Evolutionary conservation across 1,139 yeast genomes (phyloP).

Genomic region (Meyerozyma carpophila): DNA sequence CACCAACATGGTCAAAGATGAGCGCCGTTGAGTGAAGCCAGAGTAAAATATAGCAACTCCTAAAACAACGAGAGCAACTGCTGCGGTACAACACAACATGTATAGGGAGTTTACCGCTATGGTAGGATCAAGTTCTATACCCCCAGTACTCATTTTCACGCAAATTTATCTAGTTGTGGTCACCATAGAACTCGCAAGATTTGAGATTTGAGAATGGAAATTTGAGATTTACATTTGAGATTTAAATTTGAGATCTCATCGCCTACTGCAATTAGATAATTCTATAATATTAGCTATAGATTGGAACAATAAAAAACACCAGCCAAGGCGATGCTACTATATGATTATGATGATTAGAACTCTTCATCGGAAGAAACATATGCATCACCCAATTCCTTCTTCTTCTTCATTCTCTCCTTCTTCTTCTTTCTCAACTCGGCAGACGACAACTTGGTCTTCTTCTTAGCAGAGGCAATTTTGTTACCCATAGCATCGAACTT

Average conservation of each 20-base stretch:
- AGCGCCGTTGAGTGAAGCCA: slow-evolving; percentile 52
- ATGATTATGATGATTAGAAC: slow-evolving; percentile 7
- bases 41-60: slow-evolving; percentile 52
- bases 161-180: background rate
- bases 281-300: slow-evolving; percentile 1
- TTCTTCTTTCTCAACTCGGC: slow-evolving; percentile 99
- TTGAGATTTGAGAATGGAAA: background rate
- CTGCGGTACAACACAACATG: slow-evolving; percentile 31
- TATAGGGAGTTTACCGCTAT: slow-evolving; percentile 32
- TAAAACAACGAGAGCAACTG: slow-evolving; percentile 29
- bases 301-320: slow-evolving; percentile 1
- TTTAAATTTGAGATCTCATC: background rate
- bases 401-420: slow-evolving; percentile 99
- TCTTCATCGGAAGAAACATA: slow-evolving; percentile 96
- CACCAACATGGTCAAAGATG: slow-evolving; percentile 51
- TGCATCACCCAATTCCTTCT: slow-evolving; percentile 99
- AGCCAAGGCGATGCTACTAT: background rate
- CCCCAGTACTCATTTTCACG: background rate
- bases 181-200: background rate
- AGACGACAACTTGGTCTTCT: slow-evolving; percentile 96
- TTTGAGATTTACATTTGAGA: no score
- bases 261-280: background rate
- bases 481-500: slow-evolving; percentile 99
- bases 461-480: slow-evolving; percentile 95
- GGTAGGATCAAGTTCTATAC: background rate